These are phyloP conservation scores for Agrocybe praecox DNA, from an alignment of 768 basidiomycete species.

Conservation along the genomic window DNA sequence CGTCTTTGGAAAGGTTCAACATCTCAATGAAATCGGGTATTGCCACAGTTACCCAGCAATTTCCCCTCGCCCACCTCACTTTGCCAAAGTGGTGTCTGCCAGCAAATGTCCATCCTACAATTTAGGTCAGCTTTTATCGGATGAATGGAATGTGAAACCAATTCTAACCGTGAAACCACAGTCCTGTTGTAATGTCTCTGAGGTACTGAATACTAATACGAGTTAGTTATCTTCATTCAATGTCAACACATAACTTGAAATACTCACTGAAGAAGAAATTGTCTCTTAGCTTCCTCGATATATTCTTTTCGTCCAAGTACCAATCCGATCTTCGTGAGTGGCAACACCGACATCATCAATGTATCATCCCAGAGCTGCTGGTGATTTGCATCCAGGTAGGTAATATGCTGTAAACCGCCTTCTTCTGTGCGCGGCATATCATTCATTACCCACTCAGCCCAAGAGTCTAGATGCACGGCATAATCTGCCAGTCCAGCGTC, in stretches of 20 bases:
- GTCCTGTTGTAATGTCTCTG: slow-evolving; percentile 42
- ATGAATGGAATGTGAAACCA: background rate
- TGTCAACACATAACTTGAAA: background rate
- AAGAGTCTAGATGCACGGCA: slow-evolving; percentile 41
- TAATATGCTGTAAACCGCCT: slow-evolving; percentile 50
- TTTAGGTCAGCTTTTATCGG: background rate
- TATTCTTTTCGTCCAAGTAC: slow-evolving; percentile 52
- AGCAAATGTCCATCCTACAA: slow-evolving; percentile 45
- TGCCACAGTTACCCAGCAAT: slow-evolving; percentile 53
- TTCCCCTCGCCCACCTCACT: slow-evolving; percentile 57
- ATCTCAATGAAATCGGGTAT: slow-evolving; percentile 53
- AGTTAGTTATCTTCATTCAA: background rate
- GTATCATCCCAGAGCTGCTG: slow-evolving; percentile 62
- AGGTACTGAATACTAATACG: slow-evolving; percentile 42
- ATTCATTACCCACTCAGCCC: slow-evolving; percentile 56
- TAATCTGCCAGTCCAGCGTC: slow-evolving; percentile 35
- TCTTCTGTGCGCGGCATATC: slow-evolving; percentile 49
- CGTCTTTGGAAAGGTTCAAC: slow-evolving; percentile 37
- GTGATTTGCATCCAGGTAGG: slow-evolving; percentile 40
- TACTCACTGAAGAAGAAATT: slow-evolving; percentile 49
- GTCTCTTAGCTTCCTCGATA: slow-evolving; percentile 56
- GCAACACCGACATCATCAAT: slow-evolving; percentile 60
- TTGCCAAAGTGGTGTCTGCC: slow-evolving; percentile 47
- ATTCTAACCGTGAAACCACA: slow-evolving; percentile 49
- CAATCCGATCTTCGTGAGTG: slow-evolving; percentile 55